Evolutionary conservation across 371 early-diverging fungal species (phyloP), one percentile per base, ranked within the genome.

Genomic region (Mucor saturninus): DNA sequence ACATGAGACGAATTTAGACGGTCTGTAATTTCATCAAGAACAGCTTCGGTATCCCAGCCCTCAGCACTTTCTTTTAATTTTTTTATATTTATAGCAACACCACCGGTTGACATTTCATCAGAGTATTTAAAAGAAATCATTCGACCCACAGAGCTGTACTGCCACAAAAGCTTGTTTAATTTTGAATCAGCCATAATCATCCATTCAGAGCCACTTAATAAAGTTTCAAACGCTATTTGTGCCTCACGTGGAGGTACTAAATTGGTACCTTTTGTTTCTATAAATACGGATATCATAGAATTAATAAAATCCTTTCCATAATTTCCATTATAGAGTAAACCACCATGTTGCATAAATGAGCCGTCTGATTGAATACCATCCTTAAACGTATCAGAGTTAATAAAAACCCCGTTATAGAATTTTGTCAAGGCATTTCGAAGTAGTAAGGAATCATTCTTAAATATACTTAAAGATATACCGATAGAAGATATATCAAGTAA

Each of bases 301-400:
- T 65, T 63, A 43, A 67, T 64, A 42, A 61, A 76, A 9, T 66
- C 70, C 30, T 71, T 65, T 21, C 76, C 76, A 45, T 76, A 76
- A 32, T 72, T 73, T 2, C 73, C 76, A 21, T 64, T 71, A 42
- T 72, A 72, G 3, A 76, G 60, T 2, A 73, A 54, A 0, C 71
- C 71, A 8, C 38, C 26, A 30, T 76, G 76, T n/a, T 73, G 72
- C 62, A 76, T 69, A 49, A 72, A 76, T 0, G 76, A 73, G 2
- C 76, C 76, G 55, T 76, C 76, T 2, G 71, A 48, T 32, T 73
- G 67, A 9, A 76, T 65, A 26, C 76, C 76, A 48, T 74, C 75
- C 8, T 50, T 58, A 21, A 46, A 37, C 0, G 54, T 46, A 8
- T 4, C 57, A 3, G 37, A 0, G 4, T 40, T 69, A n/a, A 69